Conservation (phyloP, 1,139 yeast genomes). For the Ogataea hybrid region DNA sequence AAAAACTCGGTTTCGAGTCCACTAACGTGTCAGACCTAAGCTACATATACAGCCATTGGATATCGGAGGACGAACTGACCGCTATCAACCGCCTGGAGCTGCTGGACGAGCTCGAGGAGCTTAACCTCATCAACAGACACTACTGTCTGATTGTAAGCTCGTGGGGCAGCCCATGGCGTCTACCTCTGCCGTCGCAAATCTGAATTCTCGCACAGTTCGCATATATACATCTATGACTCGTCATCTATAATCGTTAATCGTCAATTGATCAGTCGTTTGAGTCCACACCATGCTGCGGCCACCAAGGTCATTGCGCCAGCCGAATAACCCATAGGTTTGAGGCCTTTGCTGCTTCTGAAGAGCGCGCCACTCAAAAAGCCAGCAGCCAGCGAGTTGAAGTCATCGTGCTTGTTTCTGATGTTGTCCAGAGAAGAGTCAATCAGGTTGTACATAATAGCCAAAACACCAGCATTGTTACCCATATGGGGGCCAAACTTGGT, state of each 20-base stretch:
- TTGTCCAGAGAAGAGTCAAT: slow-evolving; percentile 78
- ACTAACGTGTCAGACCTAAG: slow-evolving; percentile 54
- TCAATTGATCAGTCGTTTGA: slow-evolving; percentile 47
- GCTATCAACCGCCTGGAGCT: slow-evolving; percentile 68
- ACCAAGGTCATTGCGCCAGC: slow-evolving; percentile 84
- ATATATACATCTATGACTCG: slow-evolving; percentile 11
- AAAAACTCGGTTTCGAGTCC: slow-evolving; percentile 22
- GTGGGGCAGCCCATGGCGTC: slow-evolving; percentile 23
- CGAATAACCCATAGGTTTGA: slow-evolving; percentile 84
- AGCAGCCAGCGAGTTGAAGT: slow-evolving; percentile 75
- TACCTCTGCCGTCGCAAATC: slow-evolving; percentile 20
- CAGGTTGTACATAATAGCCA: slow-evolving; percentile 85
- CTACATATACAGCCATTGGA: slow-evolving; percentile 59
- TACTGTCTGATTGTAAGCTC: slow-evolving; percentile 53
- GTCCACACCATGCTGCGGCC: slow-evolving; percentile 91
- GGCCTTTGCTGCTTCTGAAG: slow-evolving; percentile 82
- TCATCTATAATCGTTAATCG: slow-evolving; percentile 12
- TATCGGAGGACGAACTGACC: slow-evolving; percentile 42
- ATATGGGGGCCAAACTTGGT: slow-evolving; percentile 95
- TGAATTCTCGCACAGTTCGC: slow-evolving; percentile 10
- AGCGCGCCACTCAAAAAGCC: slow-evolving; percentile 94
- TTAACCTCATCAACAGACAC: slow-evolving; percentile 69
- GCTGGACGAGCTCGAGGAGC: slow-evolving; percentile 88
- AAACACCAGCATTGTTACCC: slow-evolving; percentile 93
- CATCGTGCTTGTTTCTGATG: slow-evolving; percentile 85